Base-by-base conservation (phyloP, 208 protist genomes). In the Trypanosoma mega region DNA sequence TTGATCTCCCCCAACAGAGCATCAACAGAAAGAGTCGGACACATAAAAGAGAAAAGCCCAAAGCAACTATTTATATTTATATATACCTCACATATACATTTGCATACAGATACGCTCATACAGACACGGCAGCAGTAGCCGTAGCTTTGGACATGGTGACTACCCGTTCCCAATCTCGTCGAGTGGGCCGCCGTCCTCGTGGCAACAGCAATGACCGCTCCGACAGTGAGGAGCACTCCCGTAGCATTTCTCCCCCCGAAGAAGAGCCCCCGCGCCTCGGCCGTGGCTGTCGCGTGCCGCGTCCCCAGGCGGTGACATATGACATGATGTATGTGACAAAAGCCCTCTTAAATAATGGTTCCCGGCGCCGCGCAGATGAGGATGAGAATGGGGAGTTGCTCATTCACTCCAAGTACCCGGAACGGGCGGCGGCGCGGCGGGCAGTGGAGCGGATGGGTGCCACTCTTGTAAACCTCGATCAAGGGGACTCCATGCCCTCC, bases 261-360 rank as follows among this genome's bases (percentile, higher is more conserved):
- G n/a, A n/a, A n/a, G n/a, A n/a, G n/a, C n/a, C n/a, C n/a, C n/a
- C n/a, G 69, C 63, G 48, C 8, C 72, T 92, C 5, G 85, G 85
- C 3, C 78, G 85, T 16, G 85, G 85, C 16, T 87, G 77, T 52
- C 81, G 85, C 0, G 64, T 87, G 9, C 43, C 70, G 3, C 81
- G 77, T 23, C 46, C 56, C 1, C 27, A 55, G 4, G 41, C 37
- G 21, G 33, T 49, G 8, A 54, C 65, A 5, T 72, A 72, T 33
- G 65, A 72, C 29, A 34, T 56, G 5, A 20, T 72, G 37, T 72
- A 72, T 43, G 39, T 72, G 9, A 33, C 49, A 3, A 64, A 63
- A 33, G 57, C 41, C 1, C 55, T 72, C 6, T 16, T 57, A 11
- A 37, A 34, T 23, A 1, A 6, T 1, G 20, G 20, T 18, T 18